Evolutionary conservation across 2,329 filamentous ascomycete species (phyloP).

Genomic region (Cordyceps cateniannulata): DNA sequence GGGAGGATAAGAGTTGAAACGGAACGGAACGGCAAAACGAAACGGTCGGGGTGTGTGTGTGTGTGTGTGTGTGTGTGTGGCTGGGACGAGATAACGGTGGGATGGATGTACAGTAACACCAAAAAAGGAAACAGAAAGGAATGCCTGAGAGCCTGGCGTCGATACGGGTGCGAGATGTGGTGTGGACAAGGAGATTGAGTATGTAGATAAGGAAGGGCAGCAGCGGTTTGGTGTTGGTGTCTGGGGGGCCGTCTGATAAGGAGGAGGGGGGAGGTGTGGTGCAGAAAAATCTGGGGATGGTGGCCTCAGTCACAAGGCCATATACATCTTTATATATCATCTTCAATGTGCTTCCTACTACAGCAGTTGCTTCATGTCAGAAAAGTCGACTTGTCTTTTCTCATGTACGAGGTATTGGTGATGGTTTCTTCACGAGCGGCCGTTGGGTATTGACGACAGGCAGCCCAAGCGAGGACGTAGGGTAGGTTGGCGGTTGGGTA

Average conservation of each 20-base stretch:
- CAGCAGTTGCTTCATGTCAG: neutral
- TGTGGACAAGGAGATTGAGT: constrained; percentile 3
- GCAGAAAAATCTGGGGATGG: neutral
- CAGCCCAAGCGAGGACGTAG: neutral
- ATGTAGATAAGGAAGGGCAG: neutral
- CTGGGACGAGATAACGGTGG: neutral
- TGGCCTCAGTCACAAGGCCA: neutral
- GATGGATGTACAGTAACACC: neutral
- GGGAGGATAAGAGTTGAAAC: neutral
- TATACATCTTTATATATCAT: too few species aligned
- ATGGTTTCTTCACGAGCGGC: neutral
- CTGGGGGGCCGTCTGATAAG: neutral
- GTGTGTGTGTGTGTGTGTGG: too few species aligned
- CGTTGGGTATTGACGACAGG: neutral
- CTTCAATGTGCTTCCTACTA: neutral
- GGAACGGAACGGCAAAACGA: neutral
- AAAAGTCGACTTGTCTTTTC: neutral
- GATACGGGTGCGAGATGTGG: constrained; percentile 1
- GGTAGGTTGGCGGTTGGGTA: neutral
- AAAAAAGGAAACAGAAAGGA: neutral
- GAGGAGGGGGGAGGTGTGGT: neutral
- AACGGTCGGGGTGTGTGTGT: neutral
- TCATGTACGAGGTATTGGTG: neutral
- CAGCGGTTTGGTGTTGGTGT: neutral
- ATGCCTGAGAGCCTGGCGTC: constrained; percentile 11